These are phyloP conservation scores for Sporothrix curviconia DNA, from an alignment of 2,329 filamentous ascomycete genomes.

Conservation along the genomic window DNA sequence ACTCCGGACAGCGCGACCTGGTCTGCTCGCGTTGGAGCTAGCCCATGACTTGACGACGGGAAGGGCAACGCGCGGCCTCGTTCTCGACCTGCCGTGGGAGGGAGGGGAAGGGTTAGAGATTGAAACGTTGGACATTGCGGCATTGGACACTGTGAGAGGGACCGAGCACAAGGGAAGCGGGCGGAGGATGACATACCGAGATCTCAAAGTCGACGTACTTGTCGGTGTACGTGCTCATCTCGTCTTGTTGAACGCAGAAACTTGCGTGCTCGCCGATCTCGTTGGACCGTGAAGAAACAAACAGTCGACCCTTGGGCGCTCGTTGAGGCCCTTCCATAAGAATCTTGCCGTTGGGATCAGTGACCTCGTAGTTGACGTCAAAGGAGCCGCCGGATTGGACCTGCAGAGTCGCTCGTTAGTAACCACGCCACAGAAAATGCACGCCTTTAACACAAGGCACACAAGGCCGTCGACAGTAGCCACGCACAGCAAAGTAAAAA, in stretches of 20 bases:
- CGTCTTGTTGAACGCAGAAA: constrained; percentile 98
- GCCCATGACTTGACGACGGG: constrained; percentile 90
- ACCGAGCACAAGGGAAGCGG: too few relatives aligned
- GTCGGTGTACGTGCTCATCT: constrained; percentile 96
- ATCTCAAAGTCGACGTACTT: constrained; percentile 99
- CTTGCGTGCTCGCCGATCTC: constrained; percentile 82
- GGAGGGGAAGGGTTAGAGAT: constrained; percentile 10
- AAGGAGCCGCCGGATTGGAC: constrained; percentile 98
- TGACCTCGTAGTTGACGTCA: constrained; percentile 88
- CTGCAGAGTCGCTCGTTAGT: too few relatives aligned
- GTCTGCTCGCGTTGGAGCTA: constrained; percentile 84
- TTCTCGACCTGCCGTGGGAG: constrained; percentile 73
- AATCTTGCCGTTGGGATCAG: constrained; percentile 71
- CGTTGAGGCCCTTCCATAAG: constrained; percentile 84
- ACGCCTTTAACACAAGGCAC: not conserved
- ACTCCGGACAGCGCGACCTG: constrained; percentile 80
- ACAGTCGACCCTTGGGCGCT: constrained; percentile 93
- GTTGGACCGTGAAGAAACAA: constrained; percentile 93
- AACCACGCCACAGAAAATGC: too few relatives aligned
- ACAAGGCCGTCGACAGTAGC: too few relatives aligned
- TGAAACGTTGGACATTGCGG: too few relatives aligned
- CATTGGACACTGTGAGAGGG: too few relatives aligned
- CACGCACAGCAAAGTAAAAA: constrained; percentile 94
- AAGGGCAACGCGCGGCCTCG: constrained; percentile 70
- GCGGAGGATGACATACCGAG: constrained; percentile 51